phyloP scores from a whole-genome alignment of 805 yeast genomes.

The Kazachstania psychrophila region DNA sequence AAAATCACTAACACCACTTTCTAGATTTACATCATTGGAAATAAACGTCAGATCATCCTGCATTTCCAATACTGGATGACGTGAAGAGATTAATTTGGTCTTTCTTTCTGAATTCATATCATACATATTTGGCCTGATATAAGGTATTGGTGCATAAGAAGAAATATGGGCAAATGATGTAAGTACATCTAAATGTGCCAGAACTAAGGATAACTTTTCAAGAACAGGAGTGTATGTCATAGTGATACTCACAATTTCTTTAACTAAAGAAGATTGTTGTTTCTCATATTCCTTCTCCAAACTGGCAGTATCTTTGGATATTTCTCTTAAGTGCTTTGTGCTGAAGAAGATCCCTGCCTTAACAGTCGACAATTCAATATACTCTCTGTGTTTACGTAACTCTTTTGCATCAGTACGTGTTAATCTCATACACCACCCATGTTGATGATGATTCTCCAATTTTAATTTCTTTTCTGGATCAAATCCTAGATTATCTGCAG shows the following conservation, averaged over 20 bases:
- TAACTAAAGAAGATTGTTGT: slow-evolving; percentile 70
- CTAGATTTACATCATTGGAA: slow-evolving; percentile 74
- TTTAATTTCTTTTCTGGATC: slow-evolving; percentile 85
- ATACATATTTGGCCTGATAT: slow-evolving; percentile 63
- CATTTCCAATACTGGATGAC: slow-evolving; percentile 92
- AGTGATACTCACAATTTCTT: slow-evolving; percentile 73
- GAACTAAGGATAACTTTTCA: slow-evolving; percentile 50
- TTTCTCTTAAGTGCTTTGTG: slow-evolving; percentile 50
- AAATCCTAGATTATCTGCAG: slow-evolving; percentile 66
- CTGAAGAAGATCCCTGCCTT: slow-evolving; percentile 95
- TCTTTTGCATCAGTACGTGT: slow-evolving; percentile 84
- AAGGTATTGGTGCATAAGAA: slow-evolving; percentile 74
- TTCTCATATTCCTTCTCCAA: slow-evolving; percentile 58
- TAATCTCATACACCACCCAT: slow-evolving; percentile 91
- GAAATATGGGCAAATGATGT: slow-evolving; percentile 78
- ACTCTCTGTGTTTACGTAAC: slow-evolving; percentile 49
- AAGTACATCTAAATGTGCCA: slow-evolving; percentile 77
- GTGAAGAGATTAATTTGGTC: slow-evolving; percentile 56
- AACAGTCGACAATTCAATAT: slow-evolving; percentile 77
- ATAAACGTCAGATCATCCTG: slow-evolving; percentile 88
- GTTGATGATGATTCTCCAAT: slow-evolving; percentile 75
- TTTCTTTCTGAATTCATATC: slow-evolving; percentile 40
- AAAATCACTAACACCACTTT: slow-evolving; percentile 53
- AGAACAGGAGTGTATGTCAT: slow-evolving; percentile 74
- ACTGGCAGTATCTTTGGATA: slow-evolving; percentile 49